These are phyloP conservation scores for Echria macrotheca DNA, from an alignment of 495 filamentous ascomycete genomes.

Conservation along the genomic window DNA sequence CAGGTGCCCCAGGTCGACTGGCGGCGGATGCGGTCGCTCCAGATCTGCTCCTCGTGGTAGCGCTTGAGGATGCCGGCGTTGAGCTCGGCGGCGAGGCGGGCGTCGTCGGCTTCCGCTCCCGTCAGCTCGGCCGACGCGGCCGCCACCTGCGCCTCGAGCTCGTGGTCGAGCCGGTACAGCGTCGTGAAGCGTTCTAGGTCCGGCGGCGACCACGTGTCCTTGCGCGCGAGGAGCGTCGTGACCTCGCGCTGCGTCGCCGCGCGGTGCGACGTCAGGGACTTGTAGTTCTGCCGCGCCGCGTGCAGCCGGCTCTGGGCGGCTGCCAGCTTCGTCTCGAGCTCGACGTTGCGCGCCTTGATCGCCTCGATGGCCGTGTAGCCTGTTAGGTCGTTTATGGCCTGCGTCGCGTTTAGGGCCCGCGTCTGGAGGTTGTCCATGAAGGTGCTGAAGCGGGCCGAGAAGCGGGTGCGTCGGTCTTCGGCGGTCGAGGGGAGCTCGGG, in stretches of 20 bases:
- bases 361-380: slow-evolving; percentile 91
- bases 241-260: slow-evolving; percentile 91
- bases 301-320: slow-evolving; percentile 60
- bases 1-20: slow-evolving; percentile 98
- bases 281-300: slow-evolving; percentile 67
- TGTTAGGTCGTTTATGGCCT: slow-evolving; percentile 86
- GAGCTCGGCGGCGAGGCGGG: slow-evolving; percentile 66
- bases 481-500: slow-evolving; percentile 67
- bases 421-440: slow-evolving; percentile 88
- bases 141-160: slow-evolving; percentile 84
- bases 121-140: slow-evolving; percentile 64
- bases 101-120: slow-evolving; percentile 68
- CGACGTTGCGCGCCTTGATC: slow-evolving; percentile 68
- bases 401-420: slow-evolving; percentile 75
- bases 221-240: slow-evolving; percentile 85
- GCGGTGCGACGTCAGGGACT: slow-evolving; percentile 68
- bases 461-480: slow-evolving; percentile 64
- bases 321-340: slow-evolving; percentile 61
- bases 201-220: slow-evolving; percentile 79
- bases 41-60: slow-evolving; percentile 99
- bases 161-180: slow-evolving; percentile 86
- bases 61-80: slow-evolving; percentile 75
- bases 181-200: slow-evolving; percentile 94
- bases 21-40: slow-evolving; percentile 93
- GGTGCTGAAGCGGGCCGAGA: slow-evolving; percentile 66